Percentiles rank a stretch among this genome's conserved stretches.
These are phyloP conservation scores for Bothriochloa decipiens DNA, from an alignment of 176 grass and related monocot species.

Conservation along the genomic window DNA sequence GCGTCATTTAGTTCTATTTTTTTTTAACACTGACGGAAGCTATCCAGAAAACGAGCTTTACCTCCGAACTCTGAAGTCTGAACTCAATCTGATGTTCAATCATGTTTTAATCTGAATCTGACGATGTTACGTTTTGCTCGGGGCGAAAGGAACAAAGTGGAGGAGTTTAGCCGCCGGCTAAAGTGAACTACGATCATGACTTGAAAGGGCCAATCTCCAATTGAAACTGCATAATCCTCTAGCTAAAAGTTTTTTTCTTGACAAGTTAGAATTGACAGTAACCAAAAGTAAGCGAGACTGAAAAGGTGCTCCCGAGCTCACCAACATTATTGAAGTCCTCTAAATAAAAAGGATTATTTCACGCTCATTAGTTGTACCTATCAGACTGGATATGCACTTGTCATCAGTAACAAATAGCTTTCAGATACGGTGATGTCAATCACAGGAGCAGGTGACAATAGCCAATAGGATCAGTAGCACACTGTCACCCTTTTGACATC, in stretches of 20 bases:
- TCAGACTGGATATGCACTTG: conserved; percentile 15
- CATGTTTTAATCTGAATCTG: background rate
- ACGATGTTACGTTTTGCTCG: background rate
- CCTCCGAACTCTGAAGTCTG: background rate
- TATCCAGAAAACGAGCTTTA: background rate
- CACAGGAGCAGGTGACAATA: background rate
- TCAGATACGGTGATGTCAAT: background rate
- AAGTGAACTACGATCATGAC: background rate
- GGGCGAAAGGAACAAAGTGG: background rate
- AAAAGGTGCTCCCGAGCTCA: conserved; percentile 1
- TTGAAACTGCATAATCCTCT: background rate
- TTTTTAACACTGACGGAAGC: background rate
- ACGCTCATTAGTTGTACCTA: background rate
- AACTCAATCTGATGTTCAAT: background rate
- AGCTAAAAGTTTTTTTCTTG: background rate
- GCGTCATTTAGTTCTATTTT: background rate
- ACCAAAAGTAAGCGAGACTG: background rate
- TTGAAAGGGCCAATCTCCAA: background rate
- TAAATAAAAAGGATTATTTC: background rate
- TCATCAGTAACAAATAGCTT: background rate
- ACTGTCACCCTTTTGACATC: background rate
- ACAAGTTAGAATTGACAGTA: background rate
- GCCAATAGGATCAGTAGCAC: background rate
- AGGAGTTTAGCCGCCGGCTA: background rate
- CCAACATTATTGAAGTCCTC: background rate